phyloP scores from a whole-genome alignment of 495 filamentous ascomycete genomes.

The Ramalina intermedia region DNA sequence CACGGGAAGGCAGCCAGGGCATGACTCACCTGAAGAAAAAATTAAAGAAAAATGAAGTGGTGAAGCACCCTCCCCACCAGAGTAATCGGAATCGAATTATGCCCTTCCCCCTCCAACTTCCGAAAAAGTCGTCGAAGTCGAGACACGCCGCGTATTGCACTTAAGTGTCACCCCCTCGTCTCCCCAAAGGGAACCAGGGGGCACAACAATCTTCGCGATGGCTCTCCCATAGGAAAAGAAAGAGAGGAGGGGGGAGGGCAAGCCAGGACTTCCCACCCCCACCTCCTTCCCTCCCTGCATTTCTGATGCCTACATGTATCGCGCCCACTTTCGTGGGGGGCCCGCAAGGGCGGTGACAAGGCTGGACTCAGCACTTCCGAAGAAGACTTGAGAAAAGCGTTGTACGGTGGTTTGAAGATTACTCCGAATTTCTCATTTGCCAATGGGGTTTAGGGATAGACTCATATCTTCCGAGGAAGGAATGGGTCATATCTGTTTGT shows the following conservation, averaged over 20 bases:
- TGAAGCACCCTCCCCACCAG: constrained; percentile 75
- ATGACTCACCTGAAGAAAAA: constrained; percentile 45
- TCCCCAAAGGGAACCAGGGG: constrained; percentile 14
- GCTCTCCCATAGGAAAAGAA: constrained; percentile 63
- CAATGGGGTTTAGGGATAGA: constrained; percentile 11
- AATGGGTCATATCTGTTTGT: constrained; percentile 44
- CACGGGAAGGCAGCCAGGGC: not conserved
- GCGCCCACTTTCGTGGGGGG: constrained; percentile 86
- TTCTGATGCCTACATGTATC: constrained; percentile 82
- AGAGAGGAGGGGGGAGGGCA: no score
- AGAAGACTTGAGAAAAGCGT: constrained; percentile 15
- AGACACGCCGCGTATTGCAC: constrained; percentile 97
- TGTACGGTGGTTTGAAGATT: constrained; percentile 60
- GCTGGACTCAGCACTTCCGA: constrained; percentile 17
- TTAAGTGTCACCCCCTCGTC: constrained; percentile 57
- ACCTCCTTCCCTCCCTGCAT: constrained; percentile 49
- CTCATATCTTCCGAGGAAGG: constrained; percentile 7
- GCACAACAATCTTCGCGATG: constrained; percentile 87
- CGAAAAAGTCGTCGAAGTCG: constrained; percentile 16
- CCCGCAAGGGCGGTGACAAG: constrained; percentile 70
- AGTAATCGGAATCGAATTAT: constrained; percentile 99
- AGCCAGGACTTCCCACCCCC: no score
- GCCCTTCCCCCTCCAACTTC: constrained; percentile 31
- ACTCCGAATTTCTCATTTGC: constrained; percentile 99
- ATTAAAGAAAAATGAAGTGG: constrained; percentile 16